Evolutionary conservation across 768 basidiomycete species (phyloP), one percentile per base, ranked within the genome.

Genomic region (Roridomyces roridus): DNA sequence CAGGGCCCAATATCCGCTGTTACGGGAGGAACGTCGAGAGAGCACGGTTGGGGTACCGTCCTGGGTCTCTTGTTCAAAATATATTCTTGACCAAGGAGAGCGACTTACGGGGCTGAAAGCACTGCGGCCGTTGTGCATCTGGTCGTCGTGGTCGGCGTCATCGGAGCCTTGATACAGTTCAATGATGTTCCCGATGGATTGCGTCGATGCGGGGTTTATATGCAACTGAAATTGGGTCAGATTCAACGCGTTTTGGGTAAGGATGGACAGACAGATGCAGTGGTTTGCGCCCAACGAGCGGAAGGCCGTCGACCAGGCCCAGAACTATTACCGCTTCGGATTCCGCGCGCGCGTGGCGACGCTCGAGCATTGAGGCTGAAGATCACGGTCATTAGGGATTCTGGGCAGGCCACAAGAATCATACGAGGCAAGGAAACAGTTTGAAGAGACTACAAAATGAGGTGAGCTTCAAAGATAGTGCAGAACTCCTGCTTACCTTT

Each of bases 401-500:
- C 20, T 36, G 7, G 21, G 25, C 23, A 6, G 11, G 36, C 31
- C 36, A 36, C 8, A 10, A 36, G 9, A 23, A n/a, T 44, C 61
- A 31, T 55, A 63, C 61, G 57, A 59, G 24, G 61, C 61, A 29
- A 63, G 57, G 24, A 63, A 63, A 24, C 53, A 63, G 34, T 63
- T 63, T 0, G 61, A 63, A 15, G 61, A 63, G 17, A 63, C 61
- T 62, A 20, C 15, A 47, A 25, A 7, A n/a, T 6, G 18, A 14
- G 5, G 18, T 43, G 4, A 21, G 25, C 37, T 47, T 15, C 9
- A 17, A 35, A 29, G 36, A 31, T 10, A n/a, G 9, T 20, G 34
- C 1, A 49, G n/a, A n/a, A n/a, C 1, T 7, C 1, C 5, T 29
- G 23, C 48, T 46, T 11, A 44, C 61, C 60, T 47, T 63, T 63